Evolutionary conservation across 805 yeast genomes (phyloP).

Genomic region (Spathaspora passalidarum): DNA sequence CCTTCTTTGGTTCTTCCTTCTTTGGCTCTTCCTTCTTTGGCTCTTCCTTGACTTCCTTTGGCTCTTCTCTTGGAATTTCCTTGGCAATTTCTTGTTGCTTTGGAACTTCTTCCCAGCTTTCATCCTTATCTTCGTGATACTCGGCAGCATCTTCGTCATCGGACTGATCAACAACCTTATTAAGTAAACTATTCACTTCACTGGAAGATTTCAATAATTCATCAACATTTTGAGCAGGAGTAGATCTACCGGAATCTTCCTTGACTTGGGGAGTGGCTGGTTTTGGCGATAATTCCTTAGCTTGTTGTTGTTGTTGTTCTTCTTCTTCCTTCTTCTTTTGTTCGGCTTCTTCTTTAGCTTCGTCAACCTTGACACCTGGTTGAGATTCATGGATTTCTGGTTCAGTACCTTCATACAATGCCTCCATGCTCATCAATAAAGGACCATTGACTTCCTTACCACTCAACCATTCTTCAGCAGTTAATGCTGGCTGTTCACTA

Average conservation of each 20-base stretch:
- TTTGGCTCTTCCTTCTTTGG: conserved; percentile 11
- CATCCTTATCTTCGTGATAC: conserved; percentile 26
- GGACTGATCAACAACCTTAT: conserved; percentile 36
- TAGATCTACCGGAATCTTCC: conserved; percentile 3
- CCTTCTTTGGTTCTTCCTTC: conserved; percentile 4
- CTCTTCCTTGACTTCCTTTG: conserved; percentile 13
- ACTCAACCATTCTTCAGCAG: conserved; percentile 73
- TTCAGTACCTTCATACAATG: conserved; percentile 72
- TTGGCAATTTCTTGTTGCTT: conserved; percentile 14
- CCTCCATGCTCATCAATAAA: conserved; percentile 67
- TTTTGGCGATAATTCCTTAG: conserved; percentile 8
- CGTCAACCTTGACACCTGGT: conserved; percentile 29
- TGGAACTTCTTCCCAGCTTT: conserved; percentile 39
- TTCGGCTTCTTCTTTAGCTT: conserved; percentile 19
- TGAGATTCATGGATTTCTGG: conserved; percentile 45
- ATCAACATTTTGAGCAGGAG: conserved; percentile 28
- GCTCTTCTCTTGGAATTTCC: conserved; percentile 11
- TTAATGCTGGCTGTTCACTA: conserved; percentile 70
- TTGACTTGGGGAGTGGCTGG: conserved; percentile 10
- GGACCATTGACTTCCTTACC: conserved; percentile 88
- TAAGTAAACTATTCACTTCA: conserved; percentile 32
- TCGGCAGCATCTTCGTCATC: conserved; percentile 34
- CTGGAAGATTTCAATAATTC: conserved; percentile 34
- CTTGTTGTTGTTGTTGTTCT: conserved; percentile 10
- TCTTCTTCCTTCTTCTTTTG: conserved; percentile 12